A percentile compares a stretch with the other conserved stretches of the same genome.
phyloP scores from a whole-genome alignment of 345 rosid species.

The Capsella bursapastoris region DNA sequence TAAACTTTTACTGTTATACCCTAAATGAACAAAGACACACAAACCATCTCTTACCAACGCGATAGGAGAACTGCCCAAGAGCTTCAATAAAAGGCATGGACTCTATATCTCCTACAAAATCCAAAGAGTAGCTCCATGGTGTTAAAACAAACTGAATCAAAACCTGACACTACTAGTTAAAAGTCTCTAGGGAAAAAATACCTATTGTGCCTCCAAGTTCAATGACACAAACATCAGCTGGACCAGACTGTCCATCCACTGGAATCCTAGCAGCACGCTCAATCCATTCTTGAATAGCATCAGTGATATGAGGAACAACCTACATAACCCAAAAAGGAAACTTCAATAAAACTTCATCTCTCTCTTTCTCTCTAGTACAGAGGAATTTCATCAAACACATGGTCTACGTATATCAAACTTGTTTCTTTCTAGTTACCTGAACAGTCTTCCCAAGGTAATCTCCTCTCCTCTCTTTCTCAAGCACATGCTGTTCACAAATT shows the following conservation, averaged over 20 bases:
- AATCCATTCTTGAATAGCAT: conserved; percentile 98
- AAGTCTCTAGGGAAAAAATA: conserved; percentile 33
- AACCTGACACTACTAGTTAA: conserved; percentile 9
- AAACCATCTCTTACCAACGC: conserved; percentile 67
- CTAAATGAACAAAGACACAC: conserved; percentile 28
- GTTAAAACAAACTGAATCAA: background rate
- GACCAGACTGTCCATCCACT: conserved; percentile 82
- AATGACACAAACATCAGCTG: conserved; percentile 96
- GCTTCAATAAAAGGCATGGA: conserved; percentile 99
- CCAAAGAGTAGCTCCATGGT: conserved; percentile 4
- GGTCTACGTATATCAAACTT: background rate
- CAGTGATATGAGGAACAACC: conserved; percentile 98
- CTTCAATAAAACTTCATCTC: background rate
- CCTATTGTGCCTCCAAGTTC: conserved; percentile 99
- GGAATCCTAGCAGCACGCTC: conserved; percentile 84
- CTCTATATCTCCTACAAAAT: conserved; percentile 89
- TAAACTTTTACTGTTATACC: background rate
- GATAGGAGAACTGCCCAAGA: conserved; percentile 89
- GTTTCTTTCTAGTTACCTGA: conserved; percentile 56
- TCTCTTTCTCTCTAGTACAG: background rate
- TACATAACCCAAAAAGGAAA: conserved; percentile 26
- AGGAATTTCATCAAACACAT: conserved; percentile 16
- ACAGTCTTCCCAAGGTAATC: conserved; percentile 98
- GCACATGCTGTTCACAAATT: conserved; percentile 62
- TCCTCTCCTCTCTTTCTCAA: conserved; percentile 92